These are phyloP conservation scores for Bonia amplexicaulis DNA, from an alignment of 176 grass and related monocot species.

Conservation along the genomic window DNA sequence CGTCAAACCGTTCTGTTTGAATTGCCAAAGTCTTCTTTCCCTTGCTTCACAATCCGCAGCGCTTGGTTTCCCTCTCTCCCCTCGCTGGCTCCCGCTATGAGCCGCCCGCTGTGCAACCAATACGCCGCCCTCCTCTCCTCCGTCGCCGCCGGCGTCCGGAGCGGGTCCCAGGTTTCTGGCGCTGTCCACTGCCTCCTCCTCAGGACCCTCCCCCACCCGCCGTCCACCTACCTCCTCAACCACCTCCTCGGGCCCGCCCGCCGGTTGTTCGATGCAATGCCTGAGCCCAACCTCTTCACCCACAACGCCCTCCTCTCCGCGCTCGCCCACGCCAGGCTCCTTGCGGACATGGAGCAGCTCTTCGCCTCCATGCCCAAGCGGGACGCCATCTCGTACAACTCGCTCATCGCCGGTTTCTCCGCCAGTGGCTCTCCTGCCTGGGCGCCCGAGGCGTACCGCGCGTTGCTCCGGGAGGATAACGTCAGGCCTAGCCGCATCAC, in stretches of 20 bases:
- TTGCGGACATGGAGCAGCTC: constrained; percentile 20
- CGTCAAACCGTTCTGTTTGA: accelerated
- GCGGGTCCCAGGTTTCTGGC: background rate
- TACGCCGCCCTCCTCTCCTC: constrained; percentile 40
- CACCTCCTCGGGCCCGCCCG: constrained; percentile 32
- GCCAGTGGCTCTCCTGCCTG: background rate
- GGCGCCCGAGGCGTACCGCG: constrained; percentile 11
- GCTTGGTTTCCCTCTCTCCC: too few species aligned
- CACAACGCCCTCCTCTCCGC: constrained; percentile 54
- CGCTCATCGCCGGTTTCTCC: constrained; percentile 43
- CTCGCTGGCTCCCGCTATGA: constrained; percentile 6
- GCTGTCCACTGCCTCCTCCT: constrained; percentile 39
- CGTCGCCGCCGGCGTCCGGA: background rate
- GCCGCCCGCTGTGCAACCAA: constrained; percentile 26
- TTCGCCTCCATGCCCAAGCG: constrained; percentile 39
- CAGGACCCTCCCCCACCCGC: background rate
- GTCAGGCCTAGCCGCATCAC: constrained; percentile 45
- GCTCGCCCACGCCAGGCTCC: constrained; percentile 24
- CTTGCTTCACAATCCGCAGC: too few species aligned
- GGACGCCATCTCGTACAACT: constrained; percentile 54
- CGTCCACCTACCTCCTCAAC: constrained; percentile 46
- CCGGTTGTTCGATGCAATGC: constrained; percentile 53
- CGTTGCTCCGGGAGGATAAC: constrained; percentile 25
- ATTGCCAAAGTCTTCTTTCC: too few species aligned
- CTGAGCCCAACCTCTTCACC: constrained; percentile 38